These are phyloP conservation scores for Byssochlamys sp. DNA, from an alignment of 2,329 filamentous ascomycete genomes.

Conservation along the genomic window DNA sequence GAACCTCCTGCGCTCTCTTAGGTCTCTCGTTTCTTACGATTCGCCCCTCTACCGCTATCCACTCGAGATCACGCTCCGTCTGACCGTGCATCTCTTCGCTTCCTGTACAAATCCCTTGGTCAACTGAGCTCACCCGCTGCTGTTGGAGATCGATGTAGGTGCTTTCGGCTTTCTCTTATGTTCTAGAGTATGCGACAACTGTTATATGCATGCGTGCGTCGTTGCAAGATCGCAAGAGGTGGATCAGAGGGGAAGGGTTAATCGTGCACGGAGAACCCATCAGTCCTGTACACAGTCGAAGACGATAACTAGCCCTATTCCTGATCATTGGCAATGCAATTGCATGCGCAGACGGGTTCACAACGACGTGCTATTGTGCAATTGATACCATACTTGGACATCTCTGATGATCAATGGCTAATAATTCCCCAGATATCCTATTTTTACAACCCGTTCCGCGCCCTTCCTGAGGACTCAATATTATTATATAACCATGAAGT, in stretches of 20 bases:
- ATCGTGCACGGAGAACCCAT: neutral
- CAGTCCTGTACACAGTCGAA: neutral
- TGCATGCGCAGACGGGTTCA: too few relatives aligned
- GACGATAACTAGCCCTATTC: too few relatives aligned
- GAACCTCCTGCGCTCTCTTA: constrained; percentile 20
- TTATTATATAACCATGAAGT: constrained; percentile 26
- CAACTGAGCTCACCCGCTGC: constrained; percentile 20
- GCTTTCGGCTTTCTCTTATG: neutral
- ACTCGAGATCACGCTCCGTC: constrained; percentile 1
- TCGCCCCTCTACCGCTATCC: constrained; percentile 1
- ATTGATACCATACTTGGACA: too few relatives aligned
- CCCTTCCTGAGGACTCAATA: neutral
- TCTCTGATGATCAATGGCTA: neutral
- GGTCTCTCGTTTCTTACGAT: constrained; percentile 3
- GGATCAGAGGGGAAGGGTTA: neutral
- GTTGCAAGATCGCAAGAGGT: neutral
- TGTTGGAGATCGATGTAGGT: constrained; percentile 23
- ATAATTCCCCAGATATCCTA: neutral
- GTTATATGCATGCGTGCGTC: neutral
- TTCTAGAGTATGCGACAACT: neutral
- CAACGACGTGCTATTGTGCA: too few relatives aligned
- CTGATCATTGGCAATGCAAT: too few relatives aligned
- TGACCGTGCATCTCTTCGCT: constrained; percentile 3
- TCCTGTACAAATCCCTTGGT: constrained; percentile 17
- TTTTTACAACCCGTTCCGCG: neutral